phyloP scores from a whole-genome alignment of 2,329 filamentous ascomycete genomes.

The Celoporthe dispersa region DNA sequence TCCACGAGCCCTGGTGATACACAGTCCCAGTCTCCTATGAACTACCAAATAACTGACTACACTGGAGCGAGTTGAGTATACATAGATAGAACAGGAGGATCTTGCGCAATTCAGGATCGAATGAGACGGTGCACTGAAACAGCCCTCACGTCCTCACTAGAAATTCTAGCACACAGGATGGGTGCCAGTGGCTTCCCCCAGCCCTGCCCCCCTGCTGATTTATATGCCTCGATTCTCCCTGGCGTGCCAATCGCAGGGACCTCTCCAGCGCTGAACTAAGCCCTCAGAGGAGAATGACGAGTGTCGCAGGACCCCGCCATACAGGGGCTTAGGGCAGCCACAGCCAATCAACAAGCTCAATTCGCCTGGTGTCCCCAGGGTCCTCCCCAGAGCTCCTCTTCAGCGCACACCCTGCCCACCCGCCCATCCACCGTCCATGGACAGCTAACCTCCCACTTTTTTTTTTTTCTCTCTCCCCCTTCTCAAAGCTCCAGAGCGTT shows the following conservation, averaged over 20 bases:
- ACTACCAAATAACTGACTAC: too few species aligned
- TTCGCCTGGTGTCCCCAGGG: slow-evolving; percentile 14
- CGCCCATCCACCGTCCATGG: background rate
- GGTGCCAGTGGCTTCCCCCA: background rate
- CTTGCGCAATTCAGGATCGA: background rate
- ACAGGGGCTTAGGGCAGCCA: slow-evolving; percentile 16
- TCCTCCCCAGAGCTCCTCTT: slow-evolving; percentile 17
- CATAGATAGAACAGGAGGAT: background rate
- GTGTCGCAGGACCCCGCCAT: slow-evolving; percentile 14
- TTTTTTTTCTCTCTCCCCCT: too few species aligned
- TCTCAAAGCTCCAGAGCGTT: background rate
- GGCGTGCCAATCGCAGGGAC: background rate
- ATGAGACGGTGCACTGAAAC: background rate
- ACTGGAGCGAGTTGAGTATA: too few species aligned
- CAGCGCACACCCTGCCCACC: background rate
- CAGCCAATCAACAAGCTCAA: slow-evolving; percentile 25
- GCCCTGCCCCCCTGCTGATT: background rate
- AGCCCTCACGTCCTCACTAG: background rate
- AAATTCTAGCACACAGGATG: background rate
- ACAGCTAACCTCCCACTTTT: slow-evolving; percentile 25
- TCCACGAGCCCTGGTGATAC: too few species aligned
- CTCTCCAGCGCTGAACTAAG: background rate
- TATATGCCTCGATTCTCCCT: background rate
- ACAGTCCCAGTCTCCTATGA: too few species aligned
- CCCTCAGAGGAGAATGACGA: background rate